Evolutionary conservation across 768 basidiomycete genomes (phyloP).

Genomic region (Leccinellum rugosiceps): DNA sequence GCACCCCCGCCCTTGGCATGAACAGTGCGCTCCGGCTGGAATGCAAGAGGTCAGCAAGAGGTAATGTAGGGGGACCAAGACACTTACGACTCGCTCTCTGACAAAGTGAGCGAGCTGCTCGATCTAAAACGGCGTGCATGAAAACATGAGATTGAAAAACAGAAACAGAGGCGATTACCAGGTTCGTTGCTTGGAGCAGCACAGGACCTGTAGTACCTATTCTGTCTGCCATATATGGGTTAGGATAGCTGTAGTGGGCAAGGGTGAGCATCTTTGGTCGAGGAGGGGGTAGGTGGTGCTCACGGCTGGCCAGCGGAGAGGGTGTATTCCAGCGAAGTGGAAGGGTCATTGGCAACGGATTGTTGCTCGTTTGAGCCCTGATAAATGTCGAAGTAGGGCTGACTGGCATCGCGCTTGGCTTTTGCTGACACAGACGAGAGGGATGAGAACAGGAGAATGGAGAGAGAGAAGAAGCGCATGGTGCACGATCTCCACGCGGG

Average conservation of each 20-base stretch:
- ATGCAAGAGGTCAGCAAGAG: neutral
- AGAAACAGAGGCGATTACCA: neutral
- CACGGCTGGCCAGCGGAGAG: slow-evolving; percentile 15
- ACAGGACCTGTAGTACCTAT: slow-evolving; percentile 14
- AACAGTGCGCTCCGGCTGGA: slow-evolving; percentile 16
- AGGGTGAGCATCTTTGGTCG: neutral
- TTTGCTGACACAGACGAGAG: slow-evolving; percentile 2
- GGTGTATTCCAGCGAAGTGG: slow-evolving; percentile 14
- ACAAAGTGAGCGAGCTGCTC: slow-evolving; percentile 17
- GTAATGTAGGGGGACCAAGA: too few species aligned
- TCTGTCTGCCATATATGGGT: slow-evolving; percentile 15
- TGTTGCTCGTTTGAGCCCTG: slow-evolving; percentile 11
- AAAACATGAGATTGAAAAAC: neutral
- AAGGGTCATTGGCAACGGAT: slow-evolving; percentile 9
- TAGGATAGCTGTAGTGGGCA: slow-evolving; percentile 7
- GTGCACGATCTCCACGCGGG: neutral
- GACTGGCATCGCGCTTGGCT: slow-evolving; percentile 7
- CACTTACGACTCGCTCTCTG: slow-evolving; percentile 17
- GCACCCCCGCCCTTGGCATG: slow-evolving; percentile 18
- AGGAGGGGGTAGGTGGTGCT: neutral
- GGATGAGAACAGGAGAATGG: slow-evolving; percentile 5
- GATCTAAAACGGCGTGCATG: slow-evolving; percentile 5
- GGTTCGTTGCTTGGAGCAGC: slow-evolving; percentile 10
- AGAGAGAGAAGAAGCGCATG: slow-evolving; percentile 5
- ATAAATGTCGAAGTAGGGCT: slow-evolving; percentile 13